Base-by-base conservation (phyloP, 2,329 filamentous ascomycete species). In the Diplodia seriata region DNA sequence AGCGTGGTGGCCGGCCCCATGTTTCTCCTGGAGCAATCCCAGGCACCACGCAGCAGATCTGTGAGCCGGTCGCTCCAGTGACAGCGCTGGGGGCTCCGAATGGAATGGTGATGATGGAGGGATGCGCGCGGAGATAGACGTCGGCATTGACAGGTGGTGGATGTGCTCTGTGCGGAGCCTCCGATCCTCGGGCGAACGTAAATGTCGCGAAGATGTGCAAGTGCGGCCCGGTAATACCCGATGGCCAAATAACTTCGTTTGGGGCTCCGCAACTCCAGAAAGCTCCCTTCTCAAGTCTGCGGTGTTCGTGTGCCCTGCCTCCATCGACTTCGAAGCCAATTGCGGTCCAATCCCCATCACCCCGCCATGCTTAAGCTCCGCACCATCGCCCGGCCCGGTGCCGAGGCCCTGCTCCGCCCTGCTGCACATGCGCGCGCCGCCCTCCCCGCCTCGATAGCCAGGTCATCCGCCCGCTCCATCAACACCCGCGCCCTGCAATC, bases 1-100 rank as follows among this genome's bases (percentile, higher is more conserved):
- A 77, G 71, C n/a, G 78, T 81, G 4, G 71, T 81, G 65, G 80
- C 80, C 20, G 80, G 80, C 15, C 80, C 80, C 6, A 72, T 78
- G 7, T 70, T 80, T 29, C 72, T 82, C 11, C 70, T 80, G 5
- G 73, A 81, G 71, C 77, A 80, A 65, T 79, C 79, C 1, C 68
- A 38, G 47, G 55, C n/a, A 38, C 47, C 20, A 62, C 40, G 33
- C 50, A 36, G 23, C 36, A 66, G 50, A 14, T 51, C n/a, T 51
- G 12, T 11, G 7, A 11, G 4, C n/a, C 23, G 31, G 56, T 38
- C 14, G 31, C 20, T 38, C 6, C 40, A 43, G 40, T 15, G 43
- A 4, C 8, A 26, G 29, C 59, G 33, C n/a, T 20, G 3, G 12
- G 1, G 8, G 4, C 2, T 26, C 23, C 12, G 8, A 6, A 18